Conservation (phyloP, 1,139 yeast species). For the Saccharomycopsis hybrid region DNA sequence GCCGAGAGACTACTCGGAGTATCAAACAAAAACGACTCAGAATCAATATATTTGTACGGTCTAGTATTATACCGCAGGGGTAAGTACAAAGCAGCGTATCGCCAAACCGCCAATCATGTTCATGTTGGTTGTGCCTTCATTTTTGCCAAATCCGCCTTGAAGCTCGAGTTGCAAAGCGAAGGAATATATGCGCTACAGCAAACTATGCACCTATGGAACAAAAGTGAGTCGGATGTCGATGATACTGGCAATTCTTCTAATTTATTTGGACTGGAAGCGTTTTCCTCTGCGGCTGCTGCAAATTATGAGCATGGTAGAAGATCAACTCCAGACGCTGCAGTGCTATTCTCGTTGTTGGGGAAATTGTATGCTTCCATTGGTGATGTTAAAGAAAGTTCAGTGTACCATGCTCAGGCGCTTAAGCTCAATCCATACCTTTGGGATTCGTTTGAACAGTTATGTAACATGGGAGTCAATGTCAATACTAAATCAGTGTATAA, state of each 20-base stretch:
- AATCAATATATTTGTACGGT: conserved; percentile 58
- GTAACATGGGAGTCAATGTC: conserved; percentile 64
- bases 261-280: neutral
- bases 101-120: conserved; percentile 36
- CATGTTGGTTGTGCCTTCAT: conserved; percentile 70
- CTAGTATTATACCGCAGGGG: conserved; percentile 50
- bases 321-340: conserved; percentile 53
- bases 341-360: conserved; percentile 63
- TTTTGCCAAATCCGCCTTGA: conserved; percentile 59
- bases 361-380: conserved; percentile 55
- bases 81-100: conserved; percentile 56
- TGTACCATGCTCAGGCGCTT: conserved; percentile 63
- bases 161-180: conserved; percentile 48
- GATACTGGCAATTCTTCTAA: neutral
- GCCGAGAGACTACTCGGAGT: conserved; percentile 66
- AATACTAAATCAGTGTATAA: conserved; percentile 56
- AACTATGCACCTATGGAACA: conserved; percentile 31
- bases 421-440: conserved; percentile 73
- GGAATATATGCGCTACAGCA: conserved; percentile 58
- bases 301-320: conserved; percentile 2
- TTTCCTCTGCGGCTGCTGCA: neutral
- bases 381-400: conserved; percentile 58
- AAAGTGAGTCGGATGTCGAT: conserved; percentile 6
- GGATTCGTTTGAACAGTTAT: conserved; percentile 78
- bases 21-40: conserved; percentile 32